Evolutionary conservation across 2,329 filamentous ascomycete genomes (phyloP).

Genomic region (Sporothrix globosa): DNA sequence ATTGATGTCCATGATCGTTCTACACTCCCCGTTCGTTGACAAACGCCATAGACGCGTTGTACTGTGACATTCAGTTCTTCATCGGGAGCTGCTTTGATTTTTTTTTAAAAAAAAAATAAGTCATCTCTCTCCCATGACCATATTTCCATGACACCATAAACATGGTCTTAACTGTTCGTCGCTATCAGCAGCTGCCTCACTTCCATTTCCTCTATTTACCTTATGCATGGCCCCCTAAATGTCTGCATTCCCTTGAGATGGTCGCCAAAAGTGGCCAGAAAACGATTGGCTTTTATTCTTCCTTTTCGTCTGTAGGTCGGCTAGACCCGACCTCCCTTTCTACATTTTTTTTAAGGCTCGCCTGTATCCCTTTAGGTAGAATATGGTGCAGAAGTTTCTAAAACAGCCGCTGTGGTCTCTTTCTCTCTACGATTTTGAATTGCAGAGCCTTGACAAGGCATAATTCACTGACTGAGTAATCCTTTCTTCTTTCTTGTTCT

Average conservation of each 20-base stretch:
- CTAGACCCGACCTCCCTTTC: background rate
- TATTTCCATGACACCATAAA: background rate
- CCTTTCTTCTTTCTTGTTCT: no score
- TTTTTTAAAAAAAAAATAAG: background rate
- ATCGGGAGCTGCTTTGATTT: background rate
- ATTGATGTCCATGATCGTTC: background rate
- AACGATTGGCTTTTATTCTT: background rate
- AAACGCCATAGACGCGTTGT: slow-evolving; percentile 21
- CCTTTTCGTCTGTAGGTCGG: background rate
- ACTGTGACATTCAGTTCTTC: background rate
- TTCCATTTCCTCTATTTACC: background rate
- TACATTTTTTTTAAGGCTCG: background rate
- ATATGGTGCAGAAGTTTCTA: background rate
- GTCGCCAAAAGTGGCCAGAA: background rate
- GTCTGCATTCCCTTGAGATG: background rate
- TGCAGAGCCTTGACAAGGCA: background rate
- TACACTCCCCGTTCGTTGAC: background rate
- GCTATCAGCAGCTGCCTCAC: background rate
- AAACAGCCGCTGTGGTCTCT: background rate
- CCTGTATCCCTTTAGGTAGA: background rate
- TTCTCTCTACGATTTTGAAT: background rate
- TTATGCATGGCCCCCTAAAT: no score
- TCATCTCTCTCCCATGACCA: background rate
- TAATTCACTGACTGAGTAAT: no score
- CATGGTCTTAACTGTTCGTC: background rate